phyloP scores from a whole-genome alignment of 192 early-diverging fungal species.

The Thamnidium elegans region DNA sequence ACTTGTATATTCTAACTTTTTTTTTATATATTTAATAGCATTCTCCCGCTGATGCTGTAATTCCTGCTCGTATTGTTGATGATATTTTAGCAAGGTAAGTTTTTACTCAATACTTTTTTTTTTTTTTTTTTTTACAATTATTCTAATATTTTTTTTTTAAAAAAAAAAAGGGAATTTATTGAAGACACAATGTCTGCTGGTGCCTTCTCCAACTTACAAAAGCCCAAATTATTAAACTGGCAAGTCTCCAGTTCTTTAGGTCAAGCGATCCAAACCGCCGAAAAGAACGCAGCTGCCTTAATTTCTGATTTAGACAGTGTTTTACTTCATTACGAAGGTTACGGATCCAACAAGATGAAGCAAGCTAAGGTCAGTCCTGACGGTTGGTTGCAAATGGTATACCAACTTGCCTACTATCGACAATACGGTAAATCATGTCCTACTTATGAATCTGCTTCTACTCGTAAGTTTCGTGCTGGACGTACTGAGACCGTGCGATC shows the following conservation, averaged over 20 bases:
- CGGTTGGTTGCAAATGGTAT: conserved; percentile 86
- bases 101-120: no score
- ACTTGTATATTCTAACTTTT: not conserved
- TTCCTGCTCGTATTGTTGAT: conserved; percentile 79
- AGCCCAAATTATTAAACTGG: conserved; percentile 74
- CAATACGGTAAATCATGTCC: conserved; percentile 65
- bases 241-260: conserved; percentile 51
- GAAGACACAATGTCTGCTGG: conserved; percentile 22
- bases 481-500: conserved; percentile 92
- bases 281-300: conserved; percentile 55
- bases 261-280: conserved; percentile 59
- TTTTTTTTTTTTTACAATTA: not conserved
- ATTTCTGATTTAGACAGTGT: conserved; percentile 72
- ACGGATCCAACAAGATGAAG: conserved; percentile 87
- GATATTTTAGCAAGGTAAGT: conserved; percentile 63
- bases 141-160: no score
- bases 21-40: conserved; percentile 50
- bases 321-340: conserved; percentile 67
- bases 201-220: conserved; percentile 33
- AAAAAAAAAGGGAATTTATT: conserved; percentile 12
- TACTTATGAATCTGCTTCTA: conserved; percentile 78
- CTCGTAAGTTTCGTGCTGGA: conserved; percentile 72
- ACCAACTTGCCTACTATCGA: conserved; percentile 83
- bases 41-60: conserved; percentile 88
- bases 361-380: conserved; percentile 79